phyloP scores from a whole-genome alignment of 1,139 yeast species.

The Tardiomyces blankii region DNA sequence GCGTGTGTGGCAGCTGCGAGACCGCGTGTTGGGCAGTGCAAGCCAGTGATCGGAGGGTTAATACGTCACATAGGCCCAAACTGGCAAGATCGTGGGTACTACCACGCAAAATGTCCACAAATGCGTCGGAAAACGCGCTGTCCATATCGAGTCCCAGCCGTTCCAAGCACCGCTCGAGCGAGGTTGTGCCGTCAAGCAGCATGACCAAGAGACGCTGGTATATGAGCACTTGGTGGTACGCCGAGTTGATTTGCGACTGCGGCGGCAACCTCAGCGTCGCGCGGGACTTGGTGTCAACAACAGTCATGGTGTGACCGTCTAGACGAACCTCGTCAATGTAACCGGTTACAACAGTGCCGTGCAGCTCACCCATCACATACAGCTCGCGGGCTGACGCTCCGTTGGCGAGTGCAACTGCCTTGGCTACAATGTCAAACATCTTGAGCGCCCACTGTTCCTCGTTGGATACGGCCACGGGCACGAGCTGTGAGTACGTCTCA shows the following conservation, averaged over 20 bases:
- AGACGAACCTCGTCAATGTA: slow-evolving; percentile 19
- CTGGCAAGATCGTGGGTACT: too few species aligned
- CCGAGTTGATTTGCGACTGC: slow-evolving; percentile 17
- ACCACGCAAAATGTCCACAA: neutral
- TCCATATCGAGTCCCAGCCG: neutral
- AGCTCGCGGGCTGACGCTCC: slow-evolving; percentile 18
- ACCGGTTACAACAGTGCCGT: slow-evolving; percentile 19
- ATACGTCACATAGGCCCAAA: too few species aligned
- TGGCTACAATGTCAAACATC: slow-evolving; percentile 8
- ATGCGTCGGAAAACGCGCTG: neutral
- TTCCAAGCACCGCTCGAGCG: neutral
- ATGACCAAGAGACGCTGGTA: slow-evolving; percentile 16
- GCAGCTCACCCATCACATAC: slow-evolving; percentile 19
- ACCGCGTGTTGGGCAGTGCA: too few species aligned
- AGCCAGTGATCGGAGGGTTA: too few species aligned
- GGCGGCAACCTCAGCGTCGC: slow-evolving; percentile 9
- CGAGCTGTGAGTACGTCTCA: neutral
- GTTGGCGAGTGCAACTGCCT: slow-evolving; percentile 6
- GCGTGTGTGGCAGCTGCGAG: neutral
- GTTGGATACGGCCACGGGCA: neutral
- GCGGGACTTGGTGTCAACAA: slow-evolving; percentile 25
- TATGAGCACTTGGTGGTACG: slow-evolving; percentile 24
- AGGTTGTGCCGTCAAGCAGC: neutral
- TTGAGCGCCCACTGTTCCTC: slow-evolving; percentile 14
- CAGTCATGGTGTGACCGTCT: slow-evolving; percentile 6